Evolutionary conservation across 306 rosid genomes (phyloP), one percentile per base, ranked within the genome.

Genomic region (Herpetospermum pedunculosum): DNA sequence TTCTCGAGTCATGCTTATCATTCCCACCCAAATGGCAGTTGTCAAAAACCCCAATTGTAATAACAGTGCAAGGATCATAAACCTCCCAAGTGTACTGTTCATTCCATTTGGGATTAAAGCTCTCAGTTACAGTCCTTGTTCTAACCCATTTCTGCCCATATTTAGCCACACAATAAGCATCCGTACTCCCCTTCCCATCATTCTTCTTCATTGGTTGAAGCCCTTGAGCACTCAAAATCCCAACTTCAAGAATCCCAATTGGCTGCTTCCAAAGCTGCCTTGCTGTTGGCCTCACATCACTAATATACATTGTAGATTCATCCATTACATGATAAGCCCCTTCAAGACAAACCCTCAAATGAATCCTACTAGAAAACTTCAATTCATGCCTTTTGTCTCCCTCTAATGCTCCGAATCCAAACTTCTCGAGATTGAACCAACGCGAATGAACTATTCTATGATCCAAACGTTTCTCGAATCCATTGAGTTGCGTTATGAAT

Each of bases 301-400:
- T 91, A 11, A 91, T 82, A 70, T 88, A 88, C 92, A 91, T 80
- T 0, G 92, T 88, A 0, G 92, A 91, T 62, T 91, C 97, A 75
- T 91, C 97, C 4, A 91, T 75, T 5, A 91, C 97, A 81, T 91
- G 97, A 70, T 91, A 91, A 52, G 91, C 97, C 14, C 97, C 97
- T 29, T 91, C 97, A 53, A 91, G 92, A 62, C 92, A 87, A 1
- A 87, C 92, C 71, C 92, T 80, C 2, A 87, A 83, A 67, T 87
- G 89, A 55, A 87, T 41, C 41, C 85, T 46, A 73, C 82, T 83
- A 0, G 97, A 88, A 75, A 91, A 91, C 70, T 88, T 91, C 3
- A 30, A 81, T 60, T 87, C 96, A 28, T 88, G 85, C 60, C 91
- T 77, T 73, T 83, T 87, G 77, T 88, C 97, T 34, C 83, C 91